Base-by-base conservation (phyloP, 306 rosid species). In the Sicyos baderoa region DNA sequence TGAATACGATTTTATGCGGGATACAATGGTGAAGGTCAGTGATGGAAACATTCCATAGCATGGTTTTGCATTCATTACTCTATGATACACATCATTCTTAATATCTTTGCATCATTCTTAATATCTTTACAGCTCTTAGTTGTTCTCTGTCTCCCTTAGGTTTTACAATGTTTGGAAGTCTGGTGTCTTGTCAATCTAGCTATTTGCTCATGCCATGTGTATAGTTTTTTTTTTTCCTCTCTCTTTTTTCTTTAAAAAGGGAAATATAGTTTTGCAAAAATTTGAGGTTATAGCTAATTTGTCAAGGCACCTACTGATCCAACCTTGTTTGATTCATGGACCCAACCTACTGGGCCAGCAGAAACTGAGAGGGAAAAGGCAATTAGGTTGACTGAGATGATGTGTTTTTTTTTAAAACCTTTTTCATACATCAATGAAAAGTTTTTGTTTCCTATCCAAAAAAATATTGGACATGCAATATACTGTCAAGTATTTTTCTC, bases 21-120 rank as follows among this genome's bases (percentile, higher is more conserved):
- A 87, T 80, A 84, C 95, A 13, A 92, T 89, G 97, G 92, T 92
- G 22, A 92, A 89, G 97, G 97, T 92, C 63, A 67, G 96, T 81
- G 60, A 67, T 61, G 50, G 66, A 73, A 74, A 64, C 66, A 32
- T 50, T 50, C 75, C 3, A 23, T 27, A 19, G 35, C 23, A 59
- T 76, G 59, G 16, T 54, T 22, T 72, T 22, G 22, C 71, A 22
- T 17, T 58, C 54, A 49, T 68, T 53, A 66, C 42, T 64, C 52
- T 37, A 42, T 62, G 55, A 16, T 16, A 9, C 25, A 14, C 27
- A 60, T 32, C 19, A 5, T 19, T 47, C 35, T 50, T 35, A 11
- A 23, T 58, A 6, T 21, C 40, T 71, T 42, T 16, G 44, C n/a
- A 60, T 32, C 19, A 5, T 19, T 47, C 35, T 50, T 35, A 11